Percentiles rank a stretch among this genome's conserved stretches.
phyloP scores from a whole-genome alignment of 2,329 filamentous ascomycete species.

The Colletotrichum lentis region DNA sequence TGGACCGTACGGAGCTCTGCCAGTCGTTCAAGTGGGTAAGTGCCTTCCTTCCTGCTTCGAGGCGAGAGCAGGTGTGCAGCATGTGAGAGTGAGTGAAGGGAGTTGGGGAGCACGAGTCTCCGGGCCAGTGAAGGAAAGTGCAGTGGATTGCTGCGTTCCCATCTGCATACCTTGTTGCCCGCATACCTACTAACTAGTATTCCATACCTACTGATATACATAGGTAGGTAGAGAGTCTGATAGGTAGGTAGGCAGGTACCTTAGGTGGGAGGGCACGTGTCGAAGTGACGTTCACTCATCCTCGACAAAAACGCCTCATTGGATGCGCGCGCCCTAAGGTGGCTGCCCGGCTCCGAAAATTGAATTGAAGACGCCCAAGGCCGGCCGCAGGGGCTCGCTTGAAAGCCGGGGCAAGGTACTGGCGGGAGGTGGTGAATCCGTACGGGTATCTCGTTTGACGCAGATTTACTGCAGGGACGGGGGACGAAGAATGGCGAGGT shows the following conservation, averaged over 20 bases:
- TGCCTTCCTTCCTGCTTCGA: neutral
- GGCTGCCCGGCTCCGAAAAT: slow-evolving; percentile 15
- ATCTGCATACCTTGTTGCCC: too few species aligned
- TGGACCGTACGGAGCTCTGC: neutral
- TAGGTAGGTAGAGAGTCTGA: too few species aligned
- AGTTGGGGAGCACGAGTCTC: too few species aligned
- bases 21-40: too few species aligned
- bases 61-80: neutral
- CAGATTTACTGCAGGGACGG: slow-evolving; percentile 27
- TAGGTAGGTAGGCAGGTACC: too few species aligned
- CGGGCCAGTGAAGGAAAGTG: neutral
- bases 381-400: slow-evolving; percentile 1
- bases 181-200: too few species aligned
- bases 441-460: slow-evolving; percentile 22
- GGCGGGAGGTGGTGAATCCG: neutral
- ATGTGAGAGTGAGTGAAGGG: neutral
- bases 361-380: neutral
- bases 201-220: too few species aligned
- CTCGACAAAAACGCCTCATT: neutral
- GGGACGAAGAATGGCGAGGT: slow-evolving; percentile 9
- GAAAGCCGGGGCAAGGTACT: neutral
- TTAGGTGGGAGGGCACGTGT: neutral
- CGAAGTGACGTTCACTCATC: neutral
- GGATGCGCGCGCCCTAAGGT: neutral
- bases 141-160: too few species aligned